Evolutionary conservation across 257 asterid species (phyloP), one percentile per base, ranked within the genome.

Genomic region (Solanum peruvianum): DNA sequence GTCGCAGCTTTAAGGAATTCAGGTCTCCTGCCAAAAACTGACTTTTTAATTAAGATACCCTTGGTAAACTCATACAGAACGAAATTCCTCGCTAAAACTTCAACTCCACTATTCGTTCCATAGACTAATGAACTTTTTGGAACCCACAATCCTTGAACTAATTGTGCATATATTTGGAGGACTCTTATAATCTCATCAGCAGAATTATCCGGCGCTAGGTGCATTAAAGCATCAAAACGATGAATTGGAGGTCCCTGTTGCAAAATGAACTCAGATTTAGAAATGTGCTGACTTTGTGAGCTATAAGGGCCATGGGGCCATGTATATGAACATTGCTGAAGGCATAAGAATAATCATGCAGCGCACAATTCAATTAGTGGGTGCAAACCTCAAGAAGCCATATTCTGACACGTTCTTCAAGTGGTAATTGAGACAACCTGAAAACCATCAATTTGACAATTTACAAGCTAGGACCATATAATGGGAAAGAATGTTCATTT

Each of bases 141-240:
- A 88, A 93, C 91, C 99, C 99, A 97, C 77, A 95, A 92, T 84
- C 99, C 99, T 90, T 95, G 99, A 91, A 97, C 95, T 90, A 97
- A 87, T 73, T 87, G 91, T 81, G 96, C 98, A 89, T 88, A 87
- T 47, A 92, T 94, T 75, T 90, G 93, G 89, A 97, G 90, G 85
- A 94, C 92, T 87, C 42, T 91, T 87, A 95, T 87, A 85, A 95
- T 87, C 86, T 93, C 95, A 89, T 97, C 98, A 47, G 33, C 88
- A 25, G 98, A 82, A 75, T 91, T 93, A 80, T 92, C 96, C 6
- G 92, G 94, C n/a, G 96, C 98, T 27, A 97, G 91, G 92, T 93
- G 85, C 92, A 92, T 95, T 86, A 97, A 87, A 90, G 94, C 90
- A 88, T 88, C 95, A 90, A 95, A 97, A 86, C 95, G 92, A 86